Evolutionary conservation across 2,329 filamentous ascomycete species (phyloP).

Genomic region (Phaeoacremonium minimum): DNA sequence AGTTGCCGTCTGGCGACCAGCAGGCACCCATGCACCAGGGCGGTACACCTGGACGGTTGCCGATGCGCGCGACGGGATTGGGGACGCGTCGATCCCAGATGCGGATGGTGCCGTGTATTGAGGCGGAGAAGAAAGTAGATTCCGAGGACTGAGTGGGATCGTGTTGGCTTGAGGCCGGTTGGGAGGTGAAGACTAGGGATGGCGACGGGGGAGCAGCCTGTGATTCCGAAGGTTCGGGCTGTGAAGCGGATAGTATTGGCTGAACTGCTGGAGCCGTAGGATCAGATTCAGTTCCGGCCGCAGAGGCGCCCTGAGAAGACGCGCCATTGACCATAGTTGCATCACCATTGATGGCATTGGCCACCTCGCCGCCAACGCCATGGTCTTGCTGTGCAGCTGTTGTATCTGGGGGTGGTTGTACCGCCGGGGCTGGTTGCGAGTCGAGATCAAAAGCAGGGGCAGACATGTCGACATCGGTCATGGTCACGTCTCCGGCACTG

Average conservation of each 20-base stretch:
- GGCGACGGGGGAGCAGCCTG: constrained; percentile 17
- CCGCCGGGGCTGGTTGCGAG: constrained; percentile 2
- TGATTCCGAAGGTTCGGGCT: too few relatives aligned
- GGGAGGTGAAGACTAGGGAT: constrained; percentile 30
- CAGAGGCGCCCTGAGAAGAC: not conserved
- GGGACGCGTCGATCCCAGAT: constrained; percentile 85
- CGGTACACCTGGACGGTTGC: constrained; percentile 69
- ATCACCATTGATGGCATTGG: not conserved
- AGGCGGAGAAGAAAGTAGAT: constrained; percentile 81
- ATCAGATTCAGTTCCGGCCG: not conserved
- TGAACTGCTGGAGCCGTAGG: not conserved
- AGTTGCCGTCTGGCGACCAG: constrained; percentile 94
- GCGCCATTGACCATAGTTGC: not conserved
- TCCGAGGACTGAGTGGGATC: constrained; percentile 61
- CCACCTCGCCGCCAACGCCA: constrained; percentile 1
- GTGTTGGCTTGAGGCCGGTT: constrained; percentile 32
- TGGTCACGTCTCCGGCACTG: constrained; percentile 29
- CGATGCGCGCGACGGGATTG: constrained; percentile 74
- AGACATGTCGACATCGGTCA: constrained; percentile 19
- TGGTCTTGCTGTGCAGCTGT: not conserved
- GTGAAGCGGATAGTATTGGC: too few relatives aligned
- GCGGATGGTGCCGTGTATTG: constrained; percentile 82
- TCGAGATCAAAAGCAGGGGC: not conserved
- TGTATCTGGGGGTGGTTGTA: constrained; percentile 8
- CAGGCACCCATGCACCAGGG: constrained; percentile 98